Percentiles rank a stretch among this genome's conserved stretches.
Conservation (phyloP, 2,329 filamentous ascomycete genomes). For the Lasiodiplodia theobromae region DNA sequence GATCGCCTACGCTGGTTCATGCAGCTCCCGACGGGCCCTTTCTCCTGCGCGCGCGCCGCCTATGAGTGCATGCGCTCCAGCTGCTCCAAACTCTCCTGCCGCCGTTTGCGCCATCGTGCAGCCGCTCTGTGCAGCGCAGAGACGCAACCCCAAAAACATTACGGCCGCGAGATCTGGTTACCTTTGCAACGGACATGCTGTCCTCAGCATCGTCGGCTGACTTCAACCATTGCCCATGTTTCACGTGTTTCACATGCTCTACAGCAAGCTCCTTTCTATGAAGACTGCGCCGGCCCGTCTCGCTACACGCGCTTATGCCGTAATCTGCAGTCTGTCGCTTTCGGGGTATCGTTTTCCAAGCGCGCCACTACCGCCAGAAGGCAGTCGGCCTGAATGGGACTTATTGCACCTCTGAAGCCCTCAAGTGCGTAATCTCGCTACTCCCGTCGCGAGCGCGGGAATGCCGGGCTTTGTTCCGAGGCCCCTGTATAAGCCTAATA, state of each 20-base stretch:
- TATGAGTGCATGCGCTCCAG: conserved; percentile 11
- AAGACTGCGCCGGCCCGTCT: not conserved
- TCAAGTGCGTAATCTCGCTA: not conserved
- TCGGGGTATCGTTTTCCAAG: not conserved
- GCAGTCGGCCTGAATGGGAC: conserved; percentile 8
- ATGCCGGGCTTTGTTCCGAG: conserved; percentile 16
- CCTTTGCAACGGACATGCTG: not conserved
- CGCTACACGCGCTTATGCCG: conserved; percentile 28
- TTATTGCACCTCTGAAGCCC: not conserved
- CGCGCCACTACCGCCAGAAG: conserved; percentile 3
- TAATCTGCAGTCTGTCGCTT: conserved; percentile 8
- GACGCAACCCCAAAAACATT: conserved; percentile 6
- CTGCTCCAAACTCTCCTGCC: conserved; percentile 25
- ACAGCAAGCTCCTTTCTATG: not conserved
- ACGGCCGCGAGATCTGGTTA: not conserved
- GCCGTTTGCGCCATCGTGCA: conserved; percentile 42
- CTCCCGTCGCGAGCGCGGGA: no score
- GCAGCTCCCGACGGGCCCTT: conserved; percentile 10
- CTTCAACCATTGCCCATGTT: not conserved
- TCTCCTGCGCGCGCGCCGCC: conserved; percentile 15
- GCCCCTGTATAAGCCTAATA: not conserved
- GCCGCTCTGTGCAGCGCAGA: conserved; percentile 14
- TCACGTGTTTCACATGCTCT: not conserved
- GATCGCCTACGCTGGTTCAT: conserved; percentile 30
- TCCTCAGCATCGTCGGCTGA: not conserved